Conservation (phyloP, 179 eudicot genomes). For the Beta lomatogona region DNA sequence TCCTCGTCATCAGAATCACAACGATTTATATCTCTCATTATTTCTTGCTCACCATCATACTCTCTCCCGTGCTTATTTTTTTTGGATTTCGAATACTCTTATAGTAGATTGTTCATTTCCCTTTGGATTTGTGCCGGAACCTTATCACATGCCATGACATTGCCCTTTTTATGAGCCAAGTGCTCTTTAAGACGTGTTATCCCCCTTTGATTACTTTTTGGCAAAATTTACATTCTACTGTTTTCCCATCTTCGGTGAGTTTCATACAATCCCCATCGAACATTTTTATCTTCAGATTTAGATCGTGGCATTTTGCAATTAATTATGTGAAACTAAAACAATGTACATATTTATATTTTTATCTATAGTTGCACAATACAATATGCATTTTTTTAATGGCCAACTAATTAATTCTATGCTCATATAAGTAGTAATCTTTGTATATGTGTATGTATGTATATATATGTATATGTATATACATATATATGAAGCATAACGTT, state of each 20-base stretch:
- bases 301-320: background rate
- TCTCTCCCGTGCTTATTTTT: background rate
- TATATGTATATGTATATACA: too few relatives aligned
- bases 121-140: background rate
- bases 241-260: background rate
- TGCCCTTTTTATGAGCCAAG: background rate
- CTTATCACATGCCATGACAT: background rate
- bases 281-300: background rate
- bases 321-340: too few relatives aligned
- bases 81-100: background rate
- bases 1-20: background rate
- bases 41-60: background rate
- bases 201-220: background rate
- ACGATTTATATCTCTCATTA: background rate
- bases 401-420: too few relatives aligned
- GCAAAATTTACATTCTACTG: background rate
- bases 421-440: too few relatives aligned
- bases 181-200: background rate
- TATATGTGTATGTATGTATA: too few relatives aligned
- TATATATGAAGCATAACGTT: too few relatives aligned
- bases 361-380: too few relatives aligned
- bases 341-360: too few relatives aligned
- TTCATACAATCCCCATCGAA: background rate
- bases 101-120: background rate
- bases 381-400: too few relatives aligned